Base-by-base conservation (phyloP, 2,329 filamentous ascomycete genomes). In the Claviceps citrina region DNA sequence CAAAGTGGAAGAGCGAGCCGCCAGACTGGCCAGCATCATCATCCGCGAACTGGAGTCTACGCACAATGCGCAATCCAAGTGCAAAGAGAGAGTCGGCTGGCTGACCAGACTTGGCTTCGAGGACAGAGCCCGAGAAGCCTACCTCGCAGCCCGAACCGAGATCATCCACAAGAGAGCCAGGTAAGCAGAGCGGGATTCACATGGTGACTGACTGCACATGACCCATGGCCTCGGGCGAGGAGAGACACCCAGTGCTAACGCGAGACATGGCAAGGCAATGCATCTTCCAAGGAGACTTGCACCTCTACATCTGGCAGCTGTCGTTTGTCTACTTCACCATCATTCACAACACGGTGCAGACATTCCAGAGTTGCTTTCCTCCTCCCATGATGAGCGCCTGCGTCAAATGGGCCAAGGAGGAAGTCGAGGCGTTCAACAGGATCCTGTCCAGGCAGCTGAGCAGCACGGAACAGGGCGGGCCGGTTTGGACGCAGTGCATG, bases 321-420 rank as follows among this genome's bases (percentile, higher is more conserved):
- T 91, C 89, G 2, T 95, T 86, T 60, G 86, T 94, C 42, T 95
- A 94, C 60, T 98, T 98, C 62, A 86, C 79, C 40, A 73, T 94
- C 47, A 89, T 98, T 55, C 79, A 84, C 50, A 95, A 96, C 61
- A 96, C 91, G 0, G 82, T 96, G 44, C 73, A 75, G 53, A 87
- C 84, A 53, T 95, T 91, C 60, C 85, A 93, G 54, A 66, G 68
- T 39, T 93, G 85, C 57, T 96, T 96, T 56, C 80, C 86, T 9
- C 72, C 84, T 20, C 69, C 78, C 12, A 84, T 91, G 66, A 93
- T 91, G 72, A 93, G 85, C 52, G 86, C 87, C 0, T 93, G 86
- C 51, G 89, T 98, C 51, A 93, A 89, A 55, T 98, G 91, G 91
- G 87, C 86, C n/a, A 96, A 95, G 60, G 81, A 91, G 51, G 79